Conservation (phyloP, 352 stramenopile species). For the Phytophthora sp. region DNA sequence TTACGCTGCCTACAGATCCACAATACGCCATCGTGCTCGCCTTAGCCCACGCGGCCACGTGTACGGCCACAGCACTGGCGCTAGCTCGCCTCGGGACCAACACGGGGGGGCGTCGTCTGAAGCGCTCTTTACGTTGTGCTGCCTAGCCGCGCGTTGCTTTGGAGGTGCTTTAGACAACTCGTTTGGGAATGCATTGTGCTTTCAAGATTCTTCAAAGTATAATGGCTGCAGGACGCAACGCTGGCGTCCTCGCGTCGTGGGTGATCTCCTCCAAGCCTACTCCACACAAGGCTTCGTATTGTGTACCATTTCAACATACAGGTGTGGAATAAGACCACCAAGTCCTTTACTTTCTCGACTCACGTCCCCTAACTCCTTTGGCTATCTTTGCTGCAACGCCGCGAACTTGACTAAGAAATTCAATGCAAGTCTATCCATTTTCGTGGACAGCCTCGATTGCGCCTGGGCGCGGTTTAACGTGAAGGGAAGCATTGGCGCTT, state of each 20-base stretch:
- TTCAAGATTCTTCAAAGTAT: neutral
- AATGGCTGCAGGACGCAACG: neutral
- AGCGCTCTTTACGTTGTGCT: conserved; percentile 10
- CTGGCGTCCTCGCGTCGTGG: conserved; percentile 18
- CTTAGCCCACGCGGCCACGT: neutral
- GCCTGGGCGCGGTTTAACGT: no score
- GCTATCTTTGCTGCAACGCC: conserved; percentile 3
- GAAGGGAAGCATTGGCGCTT: no score
- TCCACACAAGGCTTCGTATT: neutral
- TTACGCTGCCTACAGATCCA: conserved; percentile 67
- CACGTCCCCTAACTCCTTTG: no score
- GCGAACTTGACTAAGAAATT: no score
- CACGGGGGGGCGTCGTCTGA: neutral
- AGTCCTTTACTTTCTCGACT: no score
- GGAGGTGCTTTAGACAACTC: neutral
- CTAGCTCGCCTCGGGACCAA: neutral
- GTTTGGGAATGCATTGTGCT: neutral
- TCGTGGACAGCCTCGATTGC: no score
- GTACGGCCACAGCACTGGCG: neutral
- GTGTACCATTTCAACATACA: conserved; percentile 3
- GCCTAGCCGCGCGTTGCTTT: neutral
- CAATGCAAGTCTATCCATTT: no score
- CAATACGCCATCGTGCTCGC: conserved; percentile 54
- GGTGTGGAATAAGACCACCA: conserved; percentile 13
- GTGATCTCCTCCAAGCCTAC: conserved; percentile 3